Conservation (phyloP, 108 stramenopile species). For the Nitzschia sp. region DNA sequence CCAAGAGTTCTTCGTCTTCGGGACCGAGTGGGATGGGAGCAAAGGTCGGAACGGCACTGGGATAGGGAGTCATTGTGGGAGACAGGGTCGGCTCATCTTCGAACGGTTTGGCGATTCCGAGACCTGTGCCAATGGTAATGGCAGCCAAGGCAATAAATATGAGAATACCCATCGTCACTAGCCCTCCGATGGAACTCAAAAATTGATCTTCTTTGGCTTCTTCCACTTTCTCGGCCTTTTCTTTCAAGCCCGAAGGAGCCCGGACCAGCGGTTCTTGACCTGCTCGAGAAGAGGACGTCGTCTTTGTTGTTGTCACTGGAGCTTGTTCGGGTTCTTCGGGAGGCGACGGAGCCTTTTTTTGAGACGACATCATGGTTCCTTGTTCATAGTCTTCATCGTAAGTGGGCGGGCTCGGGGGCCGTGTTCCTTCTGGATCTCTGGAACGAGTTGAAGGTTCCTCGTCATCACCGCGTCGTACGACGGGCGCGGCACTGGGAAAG, state of each 20-base stretch:
- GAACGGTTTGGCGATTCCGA: background rate
- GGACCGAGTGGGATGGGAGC: background rate
- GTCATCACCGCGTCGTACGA: background rate
- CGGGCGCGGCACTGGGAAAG: background rate
- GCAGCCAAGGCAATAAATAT: background rate
- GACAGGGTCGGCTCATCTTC: slow-evolving; percentile 1
- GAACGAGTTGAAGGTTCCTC: background rate
- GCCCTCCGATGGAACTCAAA: slow-evolving; percentile 2
- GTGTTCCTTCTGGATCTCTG: slow-evolving; percentile 3
- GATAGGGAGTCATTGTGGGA: background rate
- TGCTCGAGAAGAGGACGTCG: background rate
- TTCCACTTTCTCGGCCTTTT: background rate
- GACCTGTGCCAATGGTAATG: background rate
- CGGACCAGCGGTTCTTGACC: background rate
- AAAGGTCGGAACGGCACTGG: background rate
- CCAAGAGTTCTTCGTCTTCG: slow-evolving; percentile 12
- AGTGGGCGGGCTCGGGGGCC: too few relatives aligned
- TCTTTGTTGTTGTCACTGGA: background rate
- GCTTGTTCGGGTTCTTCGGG: slow-evolving; percentile 4
- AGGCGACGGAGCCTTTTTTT: slow-evolving; percentile 2
- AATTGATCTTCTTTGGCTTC: slow-evolving; percentile 10
- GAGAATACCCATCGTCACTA: background rate
- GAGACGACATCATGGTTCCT: background rate
- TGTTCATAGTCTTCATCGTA: background rate
- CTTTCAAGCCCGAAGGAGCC: background rate